These are phyloP conservation scores for Agrocybe pediades DNA, from an alignment of 768 basidiomycete genomes.

Conservation along the genomic window DNA sequence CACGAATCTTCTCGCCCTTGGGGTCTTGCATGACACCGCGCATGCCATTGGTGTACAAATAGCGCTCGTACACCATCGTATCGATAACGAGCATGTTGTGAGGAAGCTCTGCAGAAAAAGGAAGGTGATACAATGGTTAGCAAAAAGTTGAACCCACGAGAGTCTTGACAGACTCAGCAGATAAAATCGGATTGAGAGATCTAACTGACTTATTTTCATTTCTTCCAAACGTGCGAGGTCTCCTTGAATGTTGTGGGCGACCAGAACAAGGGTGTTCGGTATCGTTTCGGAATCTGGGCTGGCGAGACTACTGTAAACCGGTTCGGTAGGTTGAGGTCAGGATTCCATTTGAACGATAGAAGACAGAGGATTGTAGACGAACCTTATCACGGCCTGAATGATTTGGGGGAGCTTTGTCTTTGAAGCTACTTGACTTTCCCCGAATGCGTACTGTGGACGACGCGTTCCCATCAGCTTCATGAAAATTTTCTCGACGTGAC, in stretches of 20 bases:
- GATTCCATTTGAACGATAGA: background rate
- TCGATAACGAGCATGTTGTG: slow-evolving; percentile 74
- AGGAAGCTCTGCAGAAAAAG: slow-evolving; percentile 56
- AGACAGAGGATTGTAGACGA: slow-evolving; percentile 11
- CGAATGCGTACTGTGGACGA: slow-evolving; percentile 48
- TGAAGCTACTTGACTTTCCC: slow-evolving; percentile 69
- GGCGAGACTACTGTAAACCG: slow-evolving; percentile 58
- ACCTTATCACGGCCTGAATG: slow-evolving; percentile 76
- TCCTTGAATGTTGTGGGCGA: slow-evolving; percentile 59
- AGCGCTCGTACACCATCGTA: slow-evolving; percentile 61
- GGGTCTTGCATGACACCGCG: slow-evolving; percentile 66
- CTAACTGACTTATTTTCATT: slow-evolving; percentile 75
- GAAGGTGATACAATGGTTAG: background rate
- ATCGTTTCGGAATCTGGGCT: slow-evolving; percentile 78
- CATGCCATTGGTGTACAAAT: slow-evolving; percentile 57
- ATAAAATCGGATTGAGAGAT: slow-evolving; percentile 4
- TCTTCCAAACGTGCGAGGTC: slow-evolving; percentile 70
- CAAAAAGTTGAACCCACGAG: background rate
- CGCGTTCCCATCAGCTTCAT: slow-evolving; percentile 2
- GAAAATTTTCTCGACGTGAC: slow-evolving; percentile 4
- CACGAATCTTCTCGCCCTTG: slow-evolving; percentile 53
- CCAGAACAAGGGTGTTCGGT: slow-evolving; percentile 70
- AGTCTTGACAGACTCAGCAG: slow-evolving; percentile 5
- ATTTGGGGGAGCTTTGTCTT: slow-evolving; percentile 73
- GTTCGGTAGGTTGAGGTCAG: slow-evolving; percentile 8